Percentiles rank a stretch among this genome's conserved stretches.
These are phyloP conservation scores for Yamadazyma sp. DNA, from an alignment of 1,139 yeast genomes.

Conservation along the genomic window DNA sequence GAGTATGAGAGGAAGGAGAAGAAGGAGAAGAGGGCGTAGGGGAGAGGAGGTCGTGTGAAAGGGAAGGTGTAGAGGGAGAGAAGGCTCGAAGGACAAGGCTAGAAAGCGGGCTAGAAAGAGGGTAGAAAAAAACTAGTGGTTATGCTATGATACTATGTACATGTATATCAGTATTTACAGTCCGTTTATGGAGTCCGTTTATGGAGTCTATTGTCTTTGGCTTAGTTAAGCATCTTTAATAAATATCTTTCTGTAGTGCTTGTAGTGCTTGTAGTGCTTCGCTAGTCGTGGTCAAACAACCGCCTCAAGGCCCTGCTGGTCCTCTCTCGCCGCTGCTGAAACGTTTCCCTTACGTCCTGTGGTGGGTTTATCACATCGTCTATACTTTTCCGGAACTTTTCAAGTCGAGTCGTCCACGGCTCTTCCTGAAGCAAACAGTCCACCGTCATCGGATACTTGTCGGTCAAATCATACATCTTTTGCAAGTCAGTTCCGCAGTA, in stretches of 20 bases:
- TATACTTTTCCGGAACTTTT: slow-evolving; percentile 24
- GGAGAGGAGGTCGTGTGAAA: too few relatives aligned
- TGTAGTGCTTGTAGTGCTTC: too few relatives aligned
- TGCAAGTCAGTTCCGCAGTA: slow-evolving; percentile 18
- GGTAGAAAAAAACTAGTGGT: too few relatives aligned
- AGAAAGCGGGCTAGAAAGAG: too few relatives aligned
- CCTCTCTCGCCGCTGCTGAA: slow-evolving; percentile 21
- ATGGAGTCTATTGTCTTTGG: not conserved
- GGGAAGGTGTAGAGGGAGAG: too few relatives aligned
- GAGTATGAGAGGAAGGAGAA: slow-evolving; percentile 17
- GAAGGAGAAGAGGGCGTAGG: too few relatives aligned
- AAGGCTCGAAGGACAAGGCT: too few relatives aligned
- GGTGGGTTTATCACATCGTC: slow-evolving; percentile 23
- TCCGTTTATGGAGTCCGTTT: too few relatives aligned
- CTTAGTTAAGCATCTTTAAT: too few relatives aligned
- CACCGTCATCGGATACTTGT: slow-evolving; percentile 34
- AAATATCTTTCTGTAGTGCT: too few relatives aligned
- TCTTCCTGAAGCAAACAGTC: slow-evolving; percentile 26
- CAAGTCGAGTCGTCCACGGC: slow-evolving; percentile 18
- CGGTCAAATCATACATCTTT: slow-evolving; percentile 26
- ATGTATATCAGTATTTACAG: slow-evolving; percentile 5
- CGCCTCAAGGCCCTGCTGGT: slow-evolving; percentile 16
- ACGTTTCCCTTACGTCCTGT: slow-evolving; percentile 15
- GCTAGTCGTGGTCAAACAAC: slow-evolving; percentile 3
- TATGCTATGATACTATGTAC: slow-evolving; percentile 2